Evolutionary conservation across 139 green algal species (phyloP).

Genomic region (Chlorella sp.): DNA sequence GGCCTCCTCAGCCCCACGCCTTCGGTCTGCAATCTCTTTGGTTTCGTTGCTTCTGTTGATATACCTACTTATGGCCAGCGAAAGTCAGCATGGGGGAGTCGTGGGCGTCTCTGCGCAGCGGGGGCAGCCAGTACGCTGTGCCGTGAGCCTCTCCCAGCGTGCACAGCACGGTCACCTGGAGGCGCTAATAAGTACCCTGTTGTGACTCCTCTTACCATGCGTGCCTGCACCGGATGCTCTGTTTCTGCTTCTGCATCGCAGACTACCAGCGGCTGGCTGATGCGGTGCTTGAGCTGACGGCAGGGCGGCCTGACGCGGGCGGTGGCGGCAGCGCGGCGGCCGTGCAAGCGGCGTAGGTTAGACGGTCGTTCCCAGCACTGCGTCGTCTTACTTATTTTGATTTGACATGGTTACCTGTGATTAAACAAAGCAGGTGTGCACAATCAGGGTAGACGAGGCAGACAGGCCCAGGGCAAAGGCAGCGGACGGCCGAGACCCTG

Average conservation of each 20-base stretch:
- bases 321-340: not conserved
- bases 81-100: too few species aligned
- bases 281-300: not conserved
- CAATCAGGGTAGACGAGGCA: too few species aligned
- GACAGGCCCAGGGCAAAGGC: too few species aligned
- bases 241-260: not conserved
- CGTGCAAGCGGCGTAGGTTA: not conserved
- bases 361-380: not conserved
- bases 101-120: too few species aligned
- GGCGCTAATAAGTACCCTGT: not conserved
- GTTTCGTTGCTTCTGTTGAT: too few species aligned
- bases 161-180: not conserved
- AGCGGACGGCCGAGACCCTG: too few species aligned
- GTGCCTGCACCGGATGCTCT: not conserved
- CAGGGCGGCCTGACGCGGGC: not conserved
- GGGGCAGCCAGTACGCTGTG: not conserved
- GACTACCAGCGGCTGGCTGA: slow-evolving; percentile 25
- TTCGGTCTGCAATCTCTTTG: too few species aligned
- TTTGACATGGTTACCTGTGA: too few species aligned
- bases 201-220: not conserved
- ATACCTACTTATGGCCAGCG: too few species aligned
- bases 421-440: too few species aligned
- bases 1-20: too few species aligned
- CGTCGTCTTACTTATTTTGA: too few species aligned
- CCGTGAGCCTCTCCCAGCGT: not conserved